Conservation (phyloP, 2,329 filamentous ascomycete genomes). For the Elsinoe ampelina region DNA sequence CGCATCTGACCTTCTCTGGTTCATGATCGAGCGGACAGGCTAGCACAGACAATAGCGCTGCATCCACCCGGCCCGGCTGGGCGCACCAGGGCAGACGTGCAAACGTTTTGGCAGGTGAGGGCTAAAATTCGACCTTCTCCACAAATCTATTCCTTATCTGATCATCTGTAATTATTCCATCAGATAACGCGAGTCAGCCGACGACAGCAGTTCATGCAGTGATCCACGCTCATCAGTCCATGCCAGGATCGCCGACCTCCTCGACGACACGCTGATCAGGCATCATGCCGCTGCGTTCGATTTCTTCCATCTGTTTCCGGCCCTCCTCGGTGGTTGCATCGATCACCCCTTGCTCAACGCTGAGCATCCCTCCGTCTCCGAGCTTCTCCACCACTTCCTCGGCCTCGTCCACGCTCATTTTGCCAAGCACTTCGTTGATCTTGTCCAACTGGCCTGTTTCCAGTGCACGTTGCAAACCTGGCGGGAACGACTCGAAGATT, state of each 20-base stretch:
- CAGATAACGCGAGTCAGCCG: constrained; percentile 7
- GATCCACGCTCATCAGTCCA: constrained; percentile 19
- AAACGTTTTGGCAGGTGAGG: constrained; percentile 3
- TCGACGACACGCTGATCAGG: constrained; percentile 50
- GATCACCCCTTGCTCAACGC: constrained; percentile 85
- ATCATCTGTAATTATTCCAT: constrained; percentile 4
- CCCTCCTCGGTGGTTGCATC: constrained; percentile 57
- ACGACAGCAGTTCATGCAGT: constrained; percentile 9
- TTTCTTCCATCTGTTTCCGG: constrained; percentile 28
- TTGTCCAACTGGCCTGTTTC: constrained; percentile 83
- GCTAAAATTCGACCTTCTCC: constrained; percentile 7
- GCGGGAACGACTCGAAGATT: constrained; percentile 76
- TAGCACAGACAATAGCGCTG: background rate
- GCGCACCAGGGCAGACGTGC: background rate
- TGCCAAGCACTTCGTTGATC: constrained; percentile 77
- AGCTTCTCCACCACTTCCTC: constrained; percentile 76
- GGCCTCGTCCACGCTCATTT: constrained; percentile 80
- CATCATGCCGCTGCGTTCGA: constrained; percentile 66
- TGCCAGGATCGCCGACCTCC: constrained; percentile 34
- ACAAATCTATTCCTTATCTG: constrained; percentile 9
- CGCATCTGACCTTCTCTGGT: background rate
- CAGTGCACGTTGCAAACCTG: constrained; percentile 71
- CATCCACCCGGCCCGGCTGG: background rate
- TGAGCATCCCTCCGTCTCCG: constrained; percentile 78
- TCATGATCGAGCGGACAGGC: background rate